Base-by-base conservation (phyloP, 2,329 filamentous ascomycete genomes). In the Kalmusia sp. region DNA sequence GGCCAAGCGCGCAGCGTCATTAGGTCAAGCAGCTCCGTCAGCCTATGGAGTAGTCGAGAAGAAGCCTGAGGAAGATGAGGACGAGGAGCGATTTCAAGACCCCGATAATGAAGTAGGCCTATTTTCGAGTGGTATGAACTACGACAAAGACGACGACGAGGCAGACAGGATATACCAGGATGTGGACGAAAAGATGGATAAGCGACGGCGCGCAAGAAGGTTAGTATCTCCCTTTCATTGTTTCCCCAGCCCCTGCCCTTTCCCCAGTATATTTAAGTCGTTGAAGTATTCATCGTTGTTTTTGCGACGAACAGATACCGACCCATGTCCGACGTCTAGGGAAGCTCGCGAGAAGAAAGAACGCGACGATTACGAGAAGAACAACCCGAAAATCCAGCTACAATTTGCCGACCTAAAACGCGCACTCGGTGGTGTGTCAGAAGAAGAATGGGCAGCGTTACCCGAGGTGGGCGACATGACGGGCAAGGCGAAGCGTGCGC, bases 341-440 rank as follows among this genome's bases (percentile, higher is more conserved):
- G 95, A 99, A 89, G 89, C 88, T 72, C 92, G 95, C 75, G 95
- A 99, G 77, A 82, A 90, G 73, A 85, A 91, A 79, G 93, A 99
- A 81, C 87, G 84, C 74, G 92, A 96, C 72, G 93, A 98, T 69
- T 96, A 96, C 83, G 93, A 99, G 79, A 87, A 89, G 64, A 93
- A 96, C 74, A 98, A 99, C 73, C 95, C 95, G 12, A 99, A 98
- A 77, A 97, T 99, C 47, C 91, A 96, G 71, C 91, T 97, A 64
- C 95, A 99, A 75, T 99, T 99, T 74, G 92, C 93, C 71, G 95
- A 98, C 67, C 79, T 98, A 46, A 99, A 99, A 77, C 86, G 96
- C 68, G 92, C 91, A 4, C 83, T 99, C 31, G 89, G 90, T 34
- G 90, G 88, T 5, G 90, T 99, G 24, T 90, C 91, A 37, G 93